phyloP scores from a whole-genome alignment of 1,139 yeast genomes.

The Sugiyamaella novakii region DNA sequence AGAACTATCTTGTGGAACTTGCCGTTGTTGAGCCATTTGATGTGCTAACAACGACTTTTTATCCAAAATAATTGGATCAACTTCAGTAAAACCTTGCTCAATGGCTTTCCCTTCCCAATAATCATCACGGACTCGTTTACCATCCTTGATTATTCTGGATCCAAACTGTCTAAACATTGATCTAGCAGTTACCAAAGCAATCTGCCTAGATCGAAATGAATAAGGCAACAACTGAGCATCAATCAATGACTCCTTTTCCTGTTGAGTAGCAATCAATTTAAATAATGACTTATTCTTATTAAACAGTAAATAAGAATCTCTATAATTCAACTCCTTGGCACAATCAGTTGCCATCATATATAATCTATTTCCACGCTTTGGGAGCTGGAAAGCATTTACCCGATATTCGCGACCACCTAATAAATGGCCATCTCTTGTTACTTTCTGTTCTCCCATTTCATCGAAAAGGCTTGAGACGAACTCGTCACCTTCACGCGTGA shows the following conservation, averaged over 20 bases:
- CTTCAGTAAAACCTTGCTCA: slow-evolving; percentile 56
- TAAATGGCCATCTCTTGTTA: slow-evolving; percentile 57
- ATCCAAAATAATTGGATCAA: slow-evolving; percentile 47
- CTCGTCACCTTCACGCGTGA: slow-evolving; percentile 41
- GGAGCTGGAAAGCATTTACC: slow-evolving; percentile 60
- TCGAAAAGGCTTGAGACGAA: slow-evolving; percentile 46
- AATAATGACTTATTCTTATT: slow-evolving; percentile 60
- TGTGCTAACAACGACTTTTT: slow-evolving; percentile 31
- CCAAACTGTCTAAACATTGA: slow-evolving; percentile 74
- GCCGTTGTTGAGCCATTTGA: slow-evolving; percentile 20
- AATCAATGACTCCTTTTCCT: slow-evolving; percentile 64
- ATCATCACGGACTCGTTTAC: slow-evolving; percentile 70
- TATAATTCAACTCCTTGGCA: slow-evolving; percentile 62
- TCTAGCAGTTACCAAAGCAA: slow-evolving; percentile 62
- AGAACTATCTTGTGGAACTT: not conserved
- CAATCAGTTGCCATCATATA: slow-evolving; percentile 71
- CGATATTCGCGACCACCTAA: slow-evolving; percentile 60
- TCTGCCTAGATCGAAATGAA: slow-evolving; percentile 66
- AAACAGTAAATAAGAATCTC: slow-evolving; percentile 67
- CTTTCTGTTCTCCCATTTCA: slow-evolving; percentile 57
- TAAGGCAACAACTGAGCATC: slow-evolving; percentile 57
- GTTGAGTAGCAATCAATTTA: slow-evolving; percentile 59
- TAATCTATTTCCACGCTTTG: slow-evolving; percentile 53
- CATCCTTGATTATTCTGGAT: slow-evolving; percentile 61
- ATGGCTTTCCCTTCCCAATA: slow-evolving; percentile 74